These are phyloP conservation scores for Arachis hypogaea DNA, from an alignment of 306 rosid species.

Conservation along the genomic window DNA sequence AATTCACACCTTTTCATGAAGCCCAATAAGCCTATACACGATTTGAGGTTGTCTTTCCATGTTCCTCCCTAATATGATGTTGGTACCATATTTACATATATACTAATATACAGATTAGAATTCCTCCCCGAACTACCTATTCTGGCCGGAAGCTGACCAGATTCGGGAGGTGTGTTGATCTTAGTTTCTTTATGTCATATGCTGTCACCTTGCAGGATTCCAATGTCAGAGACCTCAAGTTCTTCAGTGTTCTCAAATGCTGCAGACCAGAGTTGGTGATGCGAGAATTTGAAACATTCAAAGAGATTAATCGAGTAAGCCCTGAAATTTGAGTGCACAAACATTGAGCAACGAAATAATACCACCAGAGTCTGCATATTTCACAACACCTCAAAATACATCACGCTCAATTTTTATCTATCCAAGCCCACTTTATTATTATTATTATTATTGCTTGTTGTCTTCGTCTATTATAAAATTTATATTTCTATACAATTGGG, in stretches of 20 bases:
- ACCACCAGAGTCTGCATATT: too few species aligned
- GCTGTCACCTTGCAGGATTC: conserved; percentile 87
- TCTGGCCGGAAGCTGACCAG: conserved; percentile 89
- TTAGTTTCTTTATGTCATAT: conserved; percentile 76
- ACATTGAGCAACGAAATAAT: conserved; percentile 29
- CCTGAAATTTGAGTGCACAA: conserved; percentile 59
- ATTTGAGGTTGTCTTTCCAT: conserved; percentile 14
- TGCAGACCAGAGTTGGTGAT: conserved; percentile 70
- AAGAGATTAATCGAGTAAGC: conserved; percentile 71
- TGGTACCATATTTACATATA: background rate
- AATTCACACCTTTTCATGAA: conserved; percentile 34
- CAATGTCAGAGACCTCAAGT: conserved; percentile 79
- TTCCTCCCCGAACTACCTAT: conserved; percentile 37
- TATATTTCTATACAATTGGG: too few species aligned
- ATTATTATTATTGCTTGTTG: too few species aligned
- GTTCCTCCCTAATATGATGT: background rate
- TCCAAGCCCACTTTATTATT: too few species aligned
- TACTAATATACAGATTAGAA: conserved; percentile 22
- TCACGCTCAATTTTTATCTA: too few species aligned
- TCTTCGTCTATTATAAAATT: too few species aligned
- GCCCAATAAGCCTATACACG: conserved; percentile 41
- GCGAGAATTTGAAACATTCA: conserved; percentile 76
- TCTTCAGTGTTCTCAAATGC: conserved; percentile 78
- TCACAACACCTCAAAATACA: too few species aligned
- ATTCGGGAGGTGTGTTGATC: conserved; percentile 69